Conservation (phyloP, 192 early-diverging fungal genomes). For the Borealophlyctis nickersoniae region DNA sequence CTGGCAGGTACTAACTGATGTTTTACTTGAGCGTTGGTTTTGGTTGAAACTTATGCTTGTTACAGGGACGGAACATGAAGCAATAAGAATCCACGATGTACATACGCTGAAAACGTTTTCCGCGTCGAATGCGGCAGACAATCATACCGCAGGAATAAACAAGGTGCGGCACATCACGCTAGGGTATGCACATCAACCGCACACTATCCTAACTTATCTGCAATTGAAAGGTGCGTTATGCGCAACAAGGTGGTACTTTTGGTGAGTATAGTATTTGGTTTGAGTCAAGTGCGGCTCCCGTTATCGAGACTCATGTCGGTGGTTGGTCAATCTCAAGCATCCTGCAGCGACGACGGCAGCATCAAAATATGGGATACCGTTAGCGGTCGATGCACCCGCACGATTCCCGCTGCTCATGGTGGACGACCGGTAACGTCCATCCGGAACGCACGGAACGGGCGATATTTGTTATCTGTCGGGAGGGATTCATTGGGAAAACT, state of each 20-base stretch:
- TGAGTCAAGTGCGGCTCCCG: background rate
- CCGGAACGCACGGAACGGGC: slow-evolving; percentile 69
- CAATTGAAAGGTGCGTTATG: slow-evolving; percentile 68
- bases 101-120: slow-evolving; percentile 82
- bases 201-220: background rate
- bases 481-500: slow-evolving; percentile 69
- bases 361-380: slow-evolving; percentile 87
- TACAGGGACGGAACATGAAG: slow-evolving; percentile 68
- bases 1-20: slow-evolving; percentile 65
- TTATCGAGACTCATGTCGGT: slow-evolving; percentile 11
- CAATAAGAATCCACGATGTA: slow-evolving; percentile 82
- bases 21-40: slow-evolving; percentile 77
- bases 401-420: slow-evolving; percentile 74
- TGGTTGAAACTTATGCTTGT: slow-evolving; percentile 77
- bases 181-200: background rate
- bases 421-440: slow-evolving; percentile 72
- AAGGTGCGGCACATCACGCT: slow-evolving; percentile 29
- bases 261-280: slow-evolving; percentile 34
- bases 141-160: slow-evolving; percentile 52
- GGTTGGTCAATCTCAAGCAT: slow-evolving; percentile 39
- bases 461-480: slow-evolving; percentile 76
- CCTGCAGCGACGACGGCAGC: slow-evolving; percentile 78
- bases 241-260: slow-evolving; percentile 67
- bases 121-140: slow-evolving; percentile 43
- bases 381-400: slow-evolving; percentile 68